Evolutionary conservation across 805 yeast species (phyloP).

Genomic region (Ogataea glucozyma): DNA sequence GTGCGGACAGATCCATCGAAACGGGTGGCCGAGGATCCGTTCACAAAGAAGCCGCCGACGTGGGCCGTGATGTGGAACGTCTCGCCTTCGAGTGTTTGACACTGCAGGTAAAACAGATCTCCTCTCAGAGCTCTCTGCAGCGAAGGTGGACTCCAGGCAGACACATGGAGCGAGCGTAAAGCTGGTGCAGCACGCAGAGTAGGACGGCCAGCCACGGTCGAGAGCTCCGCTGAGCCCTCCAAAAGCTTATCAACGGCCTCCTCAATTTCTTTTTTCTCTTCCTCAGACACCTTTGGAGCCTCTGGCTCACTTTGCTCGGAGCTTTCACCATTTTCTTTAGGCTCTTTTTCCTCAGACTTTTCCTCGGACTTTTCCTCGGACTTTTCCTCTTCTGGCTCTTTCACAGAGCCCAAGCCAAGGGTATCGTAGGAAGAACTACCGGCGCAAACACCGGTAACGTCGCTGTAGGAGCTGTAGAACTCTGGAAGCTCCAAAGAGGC

Average conservation of each 20-base stretch:
- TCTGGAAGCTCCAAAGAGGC: slow-evolving; percentile 52
- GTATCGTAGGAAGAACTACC: slow-evolving; percentile 53
- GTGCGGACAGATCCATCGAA: slow-evolving; percentile 65
- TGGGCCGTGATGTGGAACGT: slow-evolving; percentile 76
- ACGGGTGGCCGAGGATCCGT: slow-evolving; percentile 61
- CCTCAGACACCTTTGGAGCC: slow-evolving; percentile 32
- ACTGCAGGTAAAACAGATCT: slow-evolving; percentile 73
- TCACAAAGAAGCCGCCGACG: slow-evolving; percentile 76
- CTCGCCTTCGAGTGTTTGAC: slow-evolving; percentile 81
- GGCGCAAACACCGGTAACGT: slow-evolving; percentile 39
- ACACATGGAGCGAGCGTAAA: slow-evolving; percentile 55
- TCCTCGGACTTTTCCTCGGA: slow-evolving; percentile 26
- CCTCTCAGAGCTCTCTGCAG: slow-evolving; percentile 63
- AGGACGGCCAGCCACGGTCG: slow-evolving; percentile 34
- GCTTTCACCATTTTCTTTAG: too few species aligned
- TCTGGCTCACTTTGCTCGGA: too few species aligned
- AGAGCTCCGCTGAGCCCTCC: slow-evolving; percentile 13
- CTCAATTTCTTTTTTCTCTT: slow-evolving; percentile 31
- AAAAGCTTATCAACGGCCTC: slow-evolving; percentile 23
- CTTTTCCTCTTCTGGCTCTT: slow-evolving; percentile 15
- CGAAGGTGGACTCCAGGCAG: slow-evolving; percentile 88
- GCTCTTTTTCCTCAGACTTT: background rate
- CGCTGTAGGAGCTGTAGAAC: slow-evolving; percentile 43
- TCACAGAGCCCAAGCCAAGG: slow-evolving; percentile 40
- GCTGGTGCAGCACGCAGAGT: slow-evolving; percentile 45